Percentiles rank a stretch among this genome's conserved stretches.
phyloP scores from a whole-genome alignment of 176 grass and related monocot genomes.

The Carex parvula region DNA sequence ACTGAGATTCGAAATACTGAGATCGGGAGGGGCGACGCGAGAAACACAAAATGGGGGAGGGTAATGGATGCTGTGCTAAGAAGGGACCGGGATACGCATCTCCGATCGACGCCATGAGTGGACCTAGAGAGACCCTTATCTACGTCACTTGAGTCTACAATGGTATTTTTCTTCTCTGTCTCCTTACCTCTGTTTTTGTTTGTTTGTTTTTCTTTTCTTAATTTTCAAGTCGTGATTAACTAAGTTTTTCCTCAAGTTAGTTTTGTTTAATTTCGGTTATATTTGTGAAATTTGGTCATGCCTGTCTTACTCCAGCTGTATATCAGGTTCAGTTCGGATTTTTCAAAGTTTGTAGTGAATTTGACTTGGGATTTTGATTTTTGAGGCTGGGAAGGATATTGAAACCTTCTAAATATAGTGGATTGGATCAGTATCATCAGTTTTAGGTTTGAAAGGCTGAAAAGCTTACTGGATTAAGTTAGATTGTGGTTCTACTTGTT shows the following conservation, averaged over 20 bases:
- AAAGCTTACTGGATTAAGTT: neutral
- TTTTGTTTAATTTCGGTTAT: neutral
- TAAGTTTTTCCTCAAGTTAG: neutral
- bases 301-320: neutral
- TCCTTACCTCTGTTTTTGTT: neutral
- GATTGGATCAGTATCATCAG: neutral
- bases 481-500: neutral
- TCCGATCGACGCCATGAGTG: conserved; percentile 83
- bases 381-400: neutral
- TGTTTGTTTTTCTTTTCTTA: neutral
- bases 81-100: conserved; percentile 77
- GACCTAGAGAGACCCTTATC: conserved; percentile 66
- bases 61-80: conserved; percentile 22
- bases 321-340: neutral
- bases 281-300: neutral
- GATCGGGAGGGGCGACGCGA: conserved; percentile 3
- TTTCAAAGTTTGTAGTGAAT: neutral
- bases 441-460: neutral
- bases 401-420: neutral
- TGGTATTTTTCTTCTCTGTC: conserved; percentile 30
- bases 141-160: conserved; percentile 98
- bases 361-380: neutral
- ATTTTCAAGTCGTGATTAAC: neutral
- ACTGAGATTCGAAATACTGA: neutral
- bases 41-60: conserved; percentile 11